phyloP scores from a whole-genome alignment of 1,284 basidiomycete genomes.

The Pseudozyma flocculosa region DNA sequence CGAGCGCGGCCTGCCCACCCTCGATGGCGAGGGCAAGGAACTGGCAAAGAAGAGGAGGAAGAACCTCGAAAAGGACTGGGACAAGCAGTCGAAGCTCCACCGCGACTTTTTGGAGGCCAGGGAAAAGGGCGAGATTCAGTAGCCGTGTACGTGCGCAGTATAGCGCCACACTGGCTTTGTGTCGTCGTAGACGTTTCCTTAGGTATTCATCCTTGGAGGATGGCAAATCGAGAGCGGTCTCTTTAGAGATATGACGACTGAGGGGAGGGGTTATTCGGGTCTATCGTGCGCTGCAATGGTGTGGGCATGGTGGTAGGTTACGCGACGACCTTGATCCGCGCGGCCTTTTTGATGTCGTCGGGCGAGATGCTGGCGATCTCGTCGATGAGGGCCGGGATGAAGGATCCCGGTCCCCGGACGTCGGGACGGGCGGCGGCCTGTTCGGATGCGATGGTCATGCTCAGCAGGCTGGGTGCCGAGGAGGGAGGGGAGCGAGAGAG shows the following conservation, averaged over 20 bases:
- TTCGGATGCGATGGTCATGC: slow-evolving; percentile 81
- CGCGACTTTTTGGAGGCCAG: slow-evolving; percentile 47
- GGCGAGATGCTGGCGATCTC: slow-evolving; percentile 61
- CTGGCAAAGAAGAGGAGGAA: slow-evolving; percentile 80
- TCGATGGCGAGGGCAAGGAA: slow-evolving; percentile 79
- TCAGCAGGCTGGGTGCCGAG: slow-evolving; percentile 66
- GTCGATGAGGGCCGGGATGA: slow-evolving; percentile 82
- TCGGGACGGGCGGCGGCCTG: slow-evolving; percentile 69
- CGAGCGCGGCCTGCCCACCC: slow-evolving; percentile 77
- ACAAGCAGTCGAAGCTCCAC: slow-evolving; percentile 64
- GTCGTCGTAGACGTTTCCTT: no score
- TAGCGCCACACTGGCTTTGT: no score
- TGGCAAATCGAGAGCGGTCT: no score
- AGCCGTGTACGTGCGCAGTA: background rate
- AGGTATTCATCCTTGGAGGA: no score
- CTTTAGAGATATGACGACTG: no score
- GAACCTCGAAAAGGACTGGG: slow-evolving; percentile 77
- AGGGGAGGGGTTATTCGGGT: no score
- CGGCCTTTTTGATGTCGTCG: slow-evolving; percentile 11
- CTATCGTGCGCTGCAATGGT: no score
- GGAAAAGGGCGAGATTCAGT: slow-evolving; percentile 46
- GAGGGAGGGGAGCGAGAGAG: slow-evolving; percentile 50
- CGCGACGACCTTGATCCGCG: slow-evolving; percentile 16
- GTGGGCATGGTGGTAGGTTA: background rate
- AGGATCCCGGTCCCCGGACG: slow-evolving; percentile 81